phyloP scores from a whole-genome alignment of 2,329 filamentous ascomycete genomes.

The Seiridium cupressi region DNA sequence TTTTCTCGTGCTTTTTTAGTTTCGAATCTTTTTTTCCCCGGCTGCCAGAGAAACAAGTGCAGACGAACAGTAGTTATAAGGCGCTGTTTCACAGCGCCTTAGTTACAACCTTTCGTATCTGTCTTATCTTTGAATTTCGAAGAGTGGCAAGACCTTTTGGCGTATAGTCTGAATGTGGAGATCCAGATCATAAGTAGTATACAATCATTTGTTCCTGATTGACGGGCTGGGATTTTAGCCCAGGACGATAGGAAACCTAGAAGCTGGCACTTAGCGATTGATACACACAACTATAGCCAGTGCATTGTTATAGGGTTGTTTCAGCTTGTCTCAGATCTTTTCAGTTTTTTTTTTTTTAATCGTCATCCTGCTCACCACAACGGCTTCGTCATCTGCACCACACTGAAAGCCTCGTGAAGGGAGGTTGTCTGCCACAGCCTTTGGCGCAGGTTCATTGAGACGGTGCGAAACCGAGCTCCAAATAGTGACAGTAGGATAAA shows the following conservation, averaged over 20 bases:
- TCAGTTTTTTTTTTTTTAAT: slow-evolving; percentile 12
- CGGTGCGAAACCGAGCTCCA: slow-evolving; percentile 8
- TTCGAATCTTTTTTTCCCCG: no score
- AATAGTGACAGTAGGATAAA: neutral
- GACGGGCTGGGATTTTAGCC: no score
- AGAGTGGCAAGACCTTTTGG: no score
- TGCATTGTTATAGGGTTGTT: neutral
- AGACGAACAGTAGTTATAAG: no score
- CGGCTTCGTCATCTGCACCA: slow-evolving; percentile 11
- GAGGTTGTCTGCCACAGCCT: slow-evolving; percentile 10
- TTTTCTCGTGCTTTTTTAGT: no score
- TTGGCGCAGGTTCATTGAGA: slow-evolving; percentile 9
- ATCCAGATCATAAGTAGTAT: no score
- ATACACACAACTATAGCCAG: neutral
- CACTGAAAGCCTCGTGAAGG: neutral
- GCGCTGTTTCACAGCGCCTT: no score
- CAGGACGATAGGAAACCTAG: neutral
- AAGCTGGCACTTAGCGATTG: neutral
- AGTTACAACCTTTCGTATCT: no score
- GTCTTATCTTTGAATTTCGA: no score
- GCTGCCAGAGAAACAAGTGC: no score
- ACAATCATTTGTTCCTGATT: no score
- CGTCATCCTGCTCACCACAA: slow-evolving; percentile 14
- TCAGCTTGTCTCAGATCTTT: slow-evolving; percentile 13
- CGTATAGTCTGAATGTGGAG: no score